A percentile compares a stretch with the other conserved stretches of the same genome.
Conservation (phyloP, 2,329 filamentous ascomycete species). For the Cadophora gregata region DNA sequence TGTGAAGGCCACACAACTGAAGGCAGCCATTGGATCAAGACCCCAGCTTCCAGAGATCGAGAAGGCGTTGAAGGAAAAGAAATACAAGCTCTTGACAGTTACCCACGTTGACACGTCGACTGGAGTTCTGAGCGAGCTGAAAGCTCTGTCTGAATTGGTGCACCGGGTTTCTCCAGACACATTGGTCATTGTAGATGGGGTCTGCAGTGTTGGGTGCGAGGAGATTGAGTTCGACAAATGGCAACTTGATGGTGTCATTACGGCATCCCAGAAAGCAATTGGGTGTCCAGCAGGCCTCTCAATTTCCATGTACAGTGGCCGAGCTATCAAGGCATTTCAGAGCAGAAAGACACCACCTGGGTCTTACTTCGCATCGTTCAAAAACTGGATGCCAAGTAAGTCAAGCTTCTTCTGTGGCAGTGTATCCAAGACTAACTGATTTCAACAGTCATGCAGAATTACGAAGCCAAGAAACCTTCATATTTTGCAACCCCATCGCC, state of each 20-base stretch:
- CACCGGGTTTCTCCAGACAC: constrained; percentile 89
- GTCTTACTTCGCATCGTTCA: constrained; percentile 94
- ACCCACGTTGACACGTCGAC: constrained; percentile 98
- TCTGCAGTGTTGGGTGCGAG: constrained; percentile 95
- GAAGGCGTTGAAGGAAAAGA: constrained; percentile 84
- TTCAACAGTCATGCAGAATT: constrained; percentile 89
- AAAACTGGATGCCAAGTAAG: constrained; percentile 93
- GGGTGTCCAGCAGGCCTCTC: constrained; percentile 92
- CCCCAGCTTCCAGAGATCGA: constrained; percentile 89
- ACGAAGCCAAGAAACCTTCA: constrained; percentile 95
- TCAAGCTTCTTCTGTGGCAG: constrained; percentile 26
- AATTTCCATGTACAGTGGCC: constrained; percentile 91
- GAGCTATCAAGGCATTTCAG: constrained; percentile 82
- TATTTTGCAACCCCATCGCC: constrained; percentile 98
- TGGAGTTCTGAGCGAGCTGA: constrained; percentile 90
- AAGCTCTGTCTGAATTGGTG: constrained; percentile 81
- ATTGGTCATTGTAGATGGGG: constrained; percentile 89
- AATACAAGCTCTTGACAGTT: constrained; percentile 92
- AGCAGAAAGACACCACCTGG: constrained; percentile 79
- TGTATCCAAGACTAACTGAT: constrained; percentile 11
- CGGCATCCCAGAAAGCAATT: constrained; percentile 95
- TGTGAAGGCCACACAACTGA: constrained; percentile 86
- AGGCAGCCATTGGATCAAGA: constrained; percentile 84
- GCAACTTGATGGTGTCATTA: constrained; percentile 91
- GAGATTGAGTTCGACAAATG: constrained; percentile 96